A percentile compares a stretch with the other conserved stretches of the same genome.
phyloP scores from a whole-genome alignment of 257 asterid genomes.

The Echium plantagineum region DNA sequence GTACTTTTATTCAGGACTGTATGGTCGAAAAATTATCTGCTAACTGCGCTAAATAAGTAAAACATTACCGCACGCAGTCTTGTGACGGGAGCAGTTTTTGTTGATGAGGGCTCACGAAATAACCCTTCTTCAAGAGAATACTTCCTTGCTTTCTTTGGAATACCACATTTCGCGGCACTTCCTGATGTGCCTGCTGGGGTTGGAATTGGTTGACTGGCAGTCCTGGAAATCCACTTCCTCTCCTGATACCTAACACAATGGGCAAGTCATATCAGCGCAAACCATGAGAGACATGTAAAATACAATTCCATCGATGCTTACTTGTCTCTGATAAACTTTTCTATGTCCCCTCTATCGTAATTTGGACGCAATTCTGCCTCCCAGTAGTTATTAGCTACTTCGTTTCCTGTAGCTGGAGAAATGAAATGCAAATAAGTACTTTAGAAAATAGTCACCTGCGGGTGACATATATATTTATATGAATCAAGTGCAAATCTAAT shows the following conservation, averaged over 20 bases:
- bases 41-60: background rate
- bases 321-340: conserved; percentile 58
- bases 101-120: conserved; percentile 27
- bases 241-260: conserved; percentile 49
- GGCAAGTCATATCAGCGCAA: background rate
- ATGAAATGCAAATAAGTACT: background rate
- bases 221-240: conserved; percentile 57
- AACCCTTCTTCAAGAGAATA: conserved; percentile 80
- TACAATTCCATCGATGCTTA: conserved; percentile 13
- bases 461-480: background rate
- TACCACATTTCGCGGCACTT: conserved; percentile 20
- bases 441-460: background rate
- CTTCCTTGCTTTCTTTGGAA: conserved; percentile 86
- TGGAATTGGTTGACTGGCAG: conserved; percentile 26
- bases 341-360: conserved; percentile 44
- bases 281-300: conserved; percentile 4
- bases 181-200: conserved; percentile 13
- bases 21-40: too few relatives aligned
- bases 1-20: too few relatives aligned
- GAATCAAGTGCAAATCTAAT: background rate
- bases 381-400: conserved; percentile 65
- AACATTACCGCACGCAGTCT: conserved; percentile 58
- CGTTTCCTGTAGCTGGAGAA: conserved; percentile 56
- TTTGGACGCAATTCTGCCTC: conserved; percentile 53
- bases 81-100: conserved; percentile 17